Evolutionary conservation across 345 rosid species (phyloP).

Genomic region (Salix dunnii): DNA sequence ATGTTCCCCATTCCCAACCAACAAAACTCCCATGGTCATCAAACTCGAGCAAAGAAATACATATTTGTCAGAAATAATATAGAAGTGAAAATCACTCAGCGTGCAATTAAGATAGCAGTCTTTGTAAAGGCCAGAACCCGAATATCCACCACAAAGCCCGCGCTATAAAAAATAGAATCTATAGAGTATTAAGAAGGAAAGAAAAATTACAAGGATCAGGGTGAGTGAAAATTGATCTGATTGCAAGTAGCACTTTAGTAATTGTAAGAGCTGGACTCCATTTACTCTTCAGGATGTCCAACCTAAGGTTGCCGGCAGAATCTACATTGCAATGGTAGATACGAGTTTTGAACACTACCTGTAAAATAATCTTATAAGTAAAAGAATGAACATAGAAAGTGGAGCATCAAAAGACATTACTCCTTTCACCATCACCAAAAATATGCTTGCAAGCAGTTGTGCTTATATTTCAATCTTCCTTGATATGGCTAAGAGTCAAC

Average conservation of each 20-base stretch:
- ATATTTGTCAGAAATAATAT: too few species aligned
- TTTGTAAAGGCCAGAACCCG: background rate
- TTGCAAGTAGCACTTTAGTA: slow-evolving; percentile 66
- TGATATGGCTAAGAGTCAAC: background rate
- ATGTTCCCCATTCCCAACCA: background rate
- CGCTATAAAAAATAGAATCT: background rate
- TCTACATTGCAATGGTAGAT: slow-evolving; percentile 93
- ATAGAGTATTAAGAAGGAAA: background rate
- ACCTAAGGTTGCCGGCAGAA: slow-evolving; percentile 56
- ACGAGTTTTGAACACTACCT: slow-evolving; percentile 83
- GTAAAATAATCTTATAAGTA: slow-evolving; percentile 24
- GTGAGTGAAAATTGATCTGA: slow-evolving; percentile 70
- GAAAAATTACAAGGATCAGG: slow-evolving; percentile 65
- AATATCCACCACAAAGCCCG: background rate
- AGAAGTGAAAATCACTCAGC: background rate
- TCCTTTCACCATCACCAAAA: slow-evolving; percentile 1
- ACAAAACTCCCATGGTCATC: background rate
- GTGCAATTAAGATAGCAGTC: background rate
- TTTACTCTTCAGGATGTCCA: slow-evolving; percentile 70
- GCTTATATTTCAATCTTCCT: background rate
- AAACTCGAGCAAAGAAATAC: background rate
- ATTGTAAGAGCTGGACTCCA: slow-evolving; percentile 97
- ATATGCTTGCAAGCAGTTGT: background rate
- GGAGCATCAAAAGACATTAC: background rate
- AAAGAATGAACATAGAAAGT: background rate